A percentile compares a stretch with the other conserved stretches of the same genome.
These are phyloP conservation scores for Chlorella vulgaris DNA, from an alignment of 139 green algal species.

Conservation along the genomic window DNA sequence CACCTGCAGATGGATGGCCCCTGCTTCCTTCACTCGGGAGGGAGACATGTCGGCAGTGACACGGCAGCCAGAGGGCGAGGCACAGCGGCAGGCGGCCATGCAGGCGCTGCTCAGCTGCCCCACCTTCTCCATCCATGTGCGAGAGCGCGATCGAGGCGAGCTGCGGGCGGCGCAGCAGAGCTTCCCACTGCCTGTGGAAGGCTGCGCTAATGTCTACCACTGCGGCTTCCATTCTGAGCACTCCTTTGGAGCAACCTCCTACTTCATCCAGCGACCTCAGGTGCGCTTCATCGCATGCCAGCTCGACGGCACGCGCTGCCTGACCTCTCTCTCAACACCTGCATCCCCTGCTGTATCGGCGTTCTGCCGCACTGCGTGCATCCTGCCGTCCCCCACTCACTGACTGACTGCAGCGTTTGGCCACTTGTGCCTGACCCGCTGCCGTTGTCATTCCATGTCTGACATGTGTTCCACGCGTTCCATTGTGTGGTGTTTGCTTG, in stretches of 20 bases:
- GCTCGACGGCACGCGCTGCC: too few relatives aligned
- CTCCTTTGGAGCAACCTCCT: constrained; percentile 65
- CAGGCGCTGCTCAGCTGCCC: constrained; percentile 79
- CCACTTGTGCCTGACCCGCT: too few relatives aligned
- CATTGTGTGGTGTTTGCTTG: background rate
- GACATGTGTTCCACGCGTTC: too few relatives aligned
- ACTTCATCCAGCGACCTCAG: constrained; percentile 57
- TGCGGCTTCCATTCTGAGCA: constrained; percentile 63
- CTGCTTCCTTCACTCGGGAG: constrained; percentile 54
- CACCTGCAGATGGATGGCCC: constrained; percentile 84
- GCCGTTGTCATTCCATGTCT: too few relatives aligned
- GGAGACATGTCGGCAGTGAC: constrained; percentile 57
- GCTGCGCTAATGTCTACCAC: constrained; percentile 56
- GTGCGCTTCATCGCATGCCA: too few relatives aligned
- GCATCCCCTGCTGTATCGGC: background rate
- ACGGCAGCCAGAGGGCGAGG: constrained; percentile 55
- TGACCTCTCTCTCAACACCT: too few relatives aligned
- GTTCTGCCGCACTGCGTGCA: background rate
- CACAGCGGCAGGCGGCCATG: constrained; percentile 56
- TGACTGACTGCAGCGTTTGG: too few relatives aligned
- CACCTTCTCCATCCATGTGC: constrained; percentile 78
- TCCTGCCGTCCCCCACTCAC: background rate
- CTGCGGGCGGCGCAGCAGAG: constrained; percentile 55
- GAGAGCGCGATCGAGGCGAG: constrained; percentile 46
- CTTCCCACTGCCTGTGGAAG: constrained; percentile 64